Conservation (phyloP, 495 filamentous ascomycete genomes). For the Penicillium soppii region DNA sequence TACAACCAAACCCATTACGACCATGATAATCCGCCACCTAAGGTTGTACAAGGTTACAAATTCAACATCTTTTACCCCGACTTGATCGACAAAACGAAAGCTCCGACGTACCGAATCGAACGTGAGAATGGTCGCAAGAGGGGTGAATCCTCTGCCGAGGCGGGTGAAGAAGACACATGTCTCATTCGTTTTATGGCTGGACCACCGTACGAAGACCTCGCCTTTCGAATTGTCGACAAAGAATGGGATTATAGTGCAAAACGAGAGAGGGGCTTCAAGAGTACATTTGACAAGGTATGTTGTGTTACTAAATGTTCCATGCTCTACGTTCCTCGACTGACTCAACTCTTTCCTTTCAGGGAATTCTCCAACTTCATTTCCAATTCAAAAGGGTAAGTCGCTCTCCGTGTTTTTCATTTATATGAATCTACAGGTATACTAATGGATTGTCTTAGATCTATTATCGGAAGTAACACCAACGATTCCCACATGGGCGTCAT, state of each 20-base stretch:
- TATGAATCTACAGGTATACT: background rate
- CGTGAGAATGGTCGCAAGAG: conserved; percentile 84
- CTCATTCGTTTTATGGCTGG: conserved; percentile 95
- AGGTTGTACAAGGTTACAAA: conserved; percentile 98
- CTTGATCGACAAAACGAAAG: conserved; percentile 92
- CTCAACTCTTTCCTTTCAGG: conserved; percentile 48
- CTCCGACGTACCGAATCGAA: conserved; percentile 93
- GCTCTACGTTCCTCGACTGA: conserved; percentile 10
- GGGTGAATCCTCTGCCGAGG: conserved; percentile 89
- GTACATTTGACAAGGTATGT: conserved; percentile 94
- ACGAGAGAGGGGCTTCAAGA: conserved; percentile 90
- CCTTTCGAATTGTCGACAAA: conserved; percentile 96
- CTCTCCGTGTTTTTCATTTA: background rate
- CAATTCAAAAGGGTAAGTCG: conserved; percentile 81
- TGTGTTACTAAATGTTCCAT: conserved; percentile 5
- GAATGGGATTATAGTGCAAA: conserved; percentile 99
- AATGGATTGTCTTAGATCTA: conserved; percentile 35
- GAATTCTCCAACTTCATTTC: conserved; percentile 95
- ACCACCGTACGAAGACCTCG: conserved; percentile 94
- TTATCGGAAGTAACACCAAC: conserved; percentile 33
- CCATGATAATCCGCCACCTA: conserved; percentile 95
- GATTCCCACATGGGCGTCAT: conserved; percentile 20
- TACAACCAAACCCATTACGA: conserved; percentile 99
- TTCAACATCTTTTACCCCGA: conserved; percentile 99
- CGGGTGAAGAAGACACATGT: conserved; percentile 98